Conservation (phyloP, 176 grass and related monocot genomes). For the Eleusine coracana region DNA sequence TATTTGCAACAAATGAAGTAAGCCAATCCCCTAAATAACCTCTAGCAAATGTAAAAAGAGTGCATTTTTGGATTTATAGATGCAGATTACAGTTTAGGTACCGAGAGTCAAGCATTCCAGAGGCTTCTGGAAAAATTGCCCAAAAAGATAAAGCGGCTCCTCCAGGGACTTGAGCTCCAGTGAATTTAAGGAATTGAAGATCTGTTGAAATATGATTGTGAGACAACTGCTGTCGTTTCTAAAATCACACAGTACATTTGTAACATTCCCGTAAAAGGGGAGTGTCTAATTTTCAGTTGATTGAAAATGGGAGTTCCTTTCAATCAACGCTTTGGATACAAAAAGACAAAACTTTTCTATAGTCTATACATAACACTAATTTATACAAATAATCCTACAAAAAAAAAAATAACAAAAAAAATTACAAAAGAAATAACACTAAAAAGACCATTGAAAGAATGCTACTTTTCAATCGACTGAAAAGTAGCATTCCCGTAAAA, state of each 20-base stretch:
- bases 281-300: too few species aligned
- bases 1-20: too few species aligned
- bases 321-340: too few species aligned
- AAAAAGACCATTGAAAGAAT: too few species aligned
- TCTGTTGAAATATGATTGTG: slow-evolving; percentile 48
- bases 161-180: slow-evolving; percentile 92
- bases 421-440: too few species aligned
- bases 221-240: background rate
- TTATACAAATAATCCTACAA: too few species aligned
- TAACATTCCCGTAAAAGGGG: background rate
- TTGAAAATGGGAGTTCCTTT: too few species aligned
- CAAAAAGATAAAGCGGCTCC: slow-evolving; percentile 88
- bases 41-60: background rate
- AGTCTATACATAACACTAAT: too few species aligned
- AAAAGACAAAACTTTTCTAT: too few species aligned
- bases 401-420: too few species aligned
- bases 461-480: too few species aligned
- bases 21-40: too few species aligned
- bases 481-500: background rate
- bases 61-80: slow-evolving; percentile 11
- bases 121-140: slow-evolving; percentile 96
- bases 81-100: slow-evolving; percentile 17
- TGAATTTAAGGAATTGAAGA: slow-evolving; percentile 91
- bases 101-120: slow-evolving; percentile 92
- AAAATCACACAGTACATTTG: slow-evolving; percentile 9